Percentiles rank a stretch among this genome's conserved stretches.
Evolutionary conservation across 2,329 filamentous ascomycete species (phyloP).

Genomic region (Sporothrix curviconia): DNA sequence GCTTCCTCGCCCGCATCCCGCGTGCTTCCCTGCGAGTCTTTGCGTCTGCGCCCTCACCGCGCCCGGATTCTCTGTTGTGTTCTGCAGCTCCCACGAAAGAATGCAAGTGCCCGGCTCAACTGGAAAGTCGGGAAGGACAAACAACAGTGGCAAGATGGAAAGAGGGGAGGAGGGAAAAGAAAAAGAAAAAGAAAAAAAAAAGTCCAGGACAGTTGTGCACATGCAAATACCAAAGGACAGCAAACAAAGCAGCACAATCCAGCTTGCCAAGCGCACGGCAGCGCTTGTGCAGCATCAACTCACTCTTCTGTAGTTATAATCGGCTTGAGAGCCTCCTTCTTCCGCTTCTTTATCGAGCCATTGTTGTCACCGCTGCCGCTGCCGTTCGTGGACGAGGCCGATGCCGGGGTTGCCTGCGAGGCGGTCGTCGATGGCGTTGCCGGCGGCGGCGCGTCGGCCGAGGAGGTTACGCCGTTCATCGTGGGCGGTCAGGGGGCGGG

Average conservation of each 20-base stretch:
- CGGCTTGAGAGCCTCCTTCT: constrained; percentile 67
- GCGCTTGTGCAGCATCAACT: too few species aligned
- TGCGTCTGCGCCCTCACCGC: background rate
- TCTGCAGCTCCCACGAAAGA: background rate
- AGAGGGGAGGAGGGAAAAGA: background rate
- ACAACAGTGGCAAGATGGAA: too few species aligned
- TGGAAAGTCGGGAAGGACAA: background rate
- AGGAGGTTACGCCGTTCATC: constrained; percentile 18
- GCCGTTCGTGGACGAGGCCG: constrained; percentile 4
- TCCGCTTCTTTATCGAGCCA: constrained; percentile 56
- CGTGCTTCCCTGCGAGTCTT: too few species aligned
- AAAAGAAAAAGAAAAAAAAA: background rate
- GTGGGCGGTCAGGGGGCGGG: constrained; percentile 6
- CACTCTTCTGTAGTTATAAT: constrained; percentile 63
- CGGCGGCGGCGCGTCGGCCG: constrained; percentile 9
- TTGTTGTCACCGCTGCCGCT: constrained; percentile 7
- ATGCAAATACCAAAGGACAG: too few species aligned
- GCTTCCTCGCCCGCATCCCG: background rate
- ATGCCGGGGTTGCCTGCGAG: constrained; percentile 9
- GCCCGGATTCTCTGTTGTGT: background rate
- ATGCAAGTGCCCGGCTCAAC: background rate
- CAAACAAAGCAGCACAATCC: constrained; percentile 28
- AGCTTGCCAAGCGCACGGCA: too few species aligned
- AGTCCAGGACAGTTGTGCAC: background rate
- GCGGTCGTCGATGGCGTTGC: constrained; percentile 4